Percentiles rank a stretch among this genome's conserved stretches.
Conservation (phyloP, 2,329 filamentous ascomycete species). For the Hymenotorrendiella dingleyae region DNA sequence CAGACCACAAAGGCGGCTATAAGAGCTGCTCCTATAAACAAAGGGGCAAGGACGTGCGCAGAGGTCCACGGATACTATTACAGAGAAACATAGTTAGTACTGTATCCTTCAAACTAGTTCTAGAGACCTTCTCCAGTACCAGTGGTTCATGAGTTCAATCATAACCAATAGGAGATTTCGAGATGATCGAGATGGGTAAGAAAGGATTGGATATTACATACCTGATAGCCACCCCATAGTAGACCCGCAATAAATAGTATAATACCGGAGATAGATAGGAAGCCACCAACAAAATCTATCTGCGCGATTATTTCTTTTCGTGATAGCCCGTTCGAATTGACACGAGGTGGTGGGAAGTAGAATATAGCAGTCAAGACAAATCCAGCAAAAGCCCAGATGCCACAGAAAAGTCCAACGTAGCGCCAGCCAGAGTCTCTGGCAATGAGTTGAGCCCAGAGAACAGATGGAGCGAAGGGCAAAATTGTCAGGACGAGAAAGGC, state of each 20-base stretch:
- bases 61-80: conserved; percentile 20
- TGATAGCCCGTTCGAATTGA: conserved; percentile 35
- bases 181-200: no score
- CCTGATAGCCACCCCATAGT: conserved; percentile 52
- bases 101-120: no score
- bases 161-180: no score
- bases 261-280: conserved; percentile 43
- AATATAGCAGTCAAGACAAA: conserved; percentile 45
- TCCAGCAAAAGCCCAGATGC: conserved; percentile 45
- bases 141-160: no score
- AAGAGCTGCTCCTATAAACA: conserved; percentile 43
- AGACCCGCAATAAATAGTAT: conserved; percentile 46
- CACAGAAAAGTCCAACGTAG: conserved; percentile 47
- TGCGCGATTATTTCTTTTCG: conserved; percentile 35
- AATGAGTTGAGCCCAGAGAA: conserved; percentile 53
- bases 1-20: conserved; percentile 47
- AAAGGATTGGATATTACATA: no score
- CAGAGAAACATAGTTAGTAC: no score
- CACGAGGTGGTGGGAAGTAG: conserved; percentile 47
- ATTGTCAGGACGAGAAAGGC: conserved; percentile 54
- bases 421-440: conserved; percentile 44
- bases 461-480: conserved; percentile 54
- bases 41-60: conserved; percentile 6
- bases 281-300: conserved; percentile 46
- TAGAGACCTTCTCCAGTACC: no score